These are phyloP conservation scores for Malus hybrid DNA, from an alignment of 331 rosid genomes.

Conservation along the genomic window DNA sequence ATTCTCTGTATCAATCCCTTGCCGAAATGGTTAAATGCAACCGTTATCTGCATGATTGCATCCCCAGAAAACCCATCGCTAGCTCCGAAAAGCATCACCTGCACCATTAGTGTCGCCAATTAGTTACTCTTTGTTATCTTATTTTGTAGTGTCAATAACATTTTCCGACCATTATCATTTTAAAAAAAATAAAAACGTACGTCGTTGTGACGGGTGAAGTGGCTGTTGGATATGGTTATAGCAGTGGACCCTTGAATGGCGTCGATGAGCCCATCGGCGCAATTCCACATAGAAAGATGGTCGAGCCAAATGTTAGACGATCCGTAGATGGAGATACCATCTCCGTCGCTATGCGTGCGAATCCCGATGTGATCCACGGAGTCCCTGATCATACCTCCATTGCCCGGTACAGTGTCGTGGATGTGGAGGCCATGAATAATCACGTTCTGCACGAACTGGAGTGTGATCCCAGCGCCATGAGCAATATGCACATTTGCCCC, in stretches of 20 bases:
- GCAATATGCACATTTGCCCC: constrained; percentile 48
- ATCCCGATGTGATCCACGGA: constrained; percentile 30
- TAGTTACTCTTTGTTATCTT: not conserved
- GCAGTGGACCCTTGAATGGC: constrained; percentile 57
- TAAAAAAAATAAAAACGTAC: constrained; percentile 3
- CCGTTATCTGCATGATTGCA: constrained; percentile 71
- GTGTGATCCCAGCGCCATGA: constrained; percentile 45
- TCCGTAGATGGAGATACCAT: constrained; percentile 58
- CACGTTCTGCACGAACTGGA: constrained; percentile 41
- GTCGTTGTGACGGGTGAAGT: constrained; percentile 63
- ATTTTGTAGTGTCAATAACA: not conserved
- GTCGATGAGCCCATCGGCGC: constrained; percentile 62
- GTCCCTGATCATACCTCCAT: constrained; percentile 61
- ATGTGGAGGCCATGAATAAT: constrained; percentile 57
- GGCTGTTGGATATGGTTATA: constrained; percentile 66
- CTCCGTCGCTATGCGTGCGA: constrained; percentile 55
- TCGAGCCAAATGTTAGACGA: constrained; percentile 67
- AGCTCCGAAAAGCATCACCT: constrained; percentile 57
- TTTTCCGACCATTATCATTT: too few species aligned
- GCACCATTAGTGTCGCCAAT: not conserved
- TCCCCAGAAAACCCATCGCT: constrained; percentile 16
- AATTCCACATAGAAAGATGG: constrained; percentile 51
- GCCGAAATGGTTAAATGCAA: constrained; percentile 91
- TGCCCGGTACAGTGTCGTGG: not conserved
- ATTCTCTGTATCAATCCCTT: constrained; percentile 79